Evolutionary conservation across 768 basidiomycete genomes (phyloP), one percentile per base, ranked within the genome.

Genomic region (Scleroderma citrinum): DNA sequence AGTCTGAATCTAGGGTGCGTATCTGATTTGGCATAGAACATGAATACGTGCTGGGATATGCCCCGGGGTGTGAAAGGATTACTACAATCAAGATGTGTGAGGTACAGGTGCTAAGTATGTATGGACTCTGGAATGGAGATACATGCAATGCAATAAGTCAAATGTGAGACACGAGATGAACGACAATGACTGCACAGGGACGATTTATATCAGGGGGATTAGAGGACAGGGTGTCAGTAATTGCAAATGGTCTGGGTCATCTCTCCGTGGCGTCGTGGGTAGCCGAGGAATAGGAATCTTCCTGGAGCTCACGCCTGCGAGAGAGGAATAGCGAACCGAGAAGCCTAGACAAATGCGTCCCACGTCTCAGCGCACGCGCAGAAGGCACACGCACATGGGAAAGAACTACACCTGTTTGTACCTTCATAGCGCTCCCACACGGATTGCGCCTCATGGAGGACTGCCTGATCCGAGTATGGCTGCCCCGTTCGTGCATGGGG

Each of bases 291-390:
- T 42, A 38, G 21, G 26, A 19, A 24, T 19, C 42, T 6, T 29
- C 56, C 40, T 60, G 52, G 7, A 69, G 57, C 36, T 59, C 60
- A 47, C 65, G 70, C 52, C 76, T 75, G 36, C 87, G 78, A 44
- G 75, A 81, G 43, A 87, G 74, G 56, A 89, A 80, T 37, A 85
- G 63, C 1, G 77, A 79, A 31, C 85, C 80, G 35, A 90, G 62
- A 10, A 81, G 59, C 61, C 87, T 89, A 55, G 35, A 32, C 44
- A 42, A 43, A 45, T 13, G 41, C 46, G 19, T 38, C 37, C 59
- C 21, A 56, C 46, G 20, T 38, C 38, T 60, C 21, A 56, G 50
- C 26, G 41, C 20, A 31, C 34, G 47, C 42, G 23, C 13, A 19
- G 13, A 48, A 21, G 45, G 7, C 32, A 30, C 41, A 17, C 14